Evolutionary conservation across 1,284 basidiomycete species (phyloP).

Genomic region (Austropuccinia psidii): DNA sequence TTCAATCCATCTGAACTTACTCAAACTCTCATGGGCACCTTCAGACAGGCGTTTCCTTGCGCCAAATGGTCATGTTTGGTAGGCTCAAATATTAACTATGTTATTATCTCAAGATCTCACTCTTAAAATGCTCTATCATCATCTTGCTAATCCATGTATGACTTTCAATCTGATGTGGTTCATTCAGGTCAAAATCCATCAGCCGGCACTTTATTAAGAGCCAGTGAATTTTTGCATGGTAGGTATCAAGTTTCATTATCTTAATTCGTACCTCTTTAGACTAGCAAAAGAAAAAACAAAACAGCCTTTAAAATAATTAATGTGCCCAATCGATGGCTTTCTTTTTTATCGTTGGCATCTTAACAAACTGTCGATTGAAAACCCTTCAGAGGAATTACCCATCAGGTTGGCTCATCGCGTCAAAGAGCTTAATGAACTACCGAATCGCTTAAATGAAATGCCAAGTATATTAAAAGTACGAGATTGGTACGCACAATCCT

Average conservation of each 20-base stretch:
- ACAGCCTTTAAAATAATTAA: no score
- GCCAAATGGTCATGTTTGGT: slow-evolving; percentile 76
- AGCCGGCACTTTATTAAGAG: slow-evolving; percentile 77
- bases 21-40: not conserved
- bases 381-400: slow-evolving; percentile 78
- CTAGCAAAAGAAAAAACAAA: no score
- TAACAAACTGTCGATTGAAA: not conserved
- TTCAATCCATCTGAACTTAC: not conserved
- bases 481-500: slow-evolving; percentile 98
- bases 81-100: slow-evolving; percentile 4
- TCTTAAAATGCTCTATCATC: not conserved
- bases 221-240: slow-evolving; percentile 73
- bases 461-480: slow-evolving; percentile 89
- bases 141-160: not conserved
- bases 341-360: not conserved
- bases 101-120: no score
- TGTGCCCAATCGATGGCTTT: no score
- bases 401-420: slow-evolving; percentile 92
- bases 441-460: slow-evolving; percentile 85
- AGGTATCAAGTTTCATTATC: slow-evolving; percentile 39
- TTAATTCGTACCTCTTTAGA: no score
- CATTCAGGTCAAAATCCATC: slow-evolving; percentile 65
- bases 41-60: slow-evolving; percentile 60
- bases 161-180: not conserved
- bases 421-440: slow-evolving; percentile 90